Evolutionary conservation across 305 asterid species (phyloP).

Genomic region (Rubia occidens): DNA sequence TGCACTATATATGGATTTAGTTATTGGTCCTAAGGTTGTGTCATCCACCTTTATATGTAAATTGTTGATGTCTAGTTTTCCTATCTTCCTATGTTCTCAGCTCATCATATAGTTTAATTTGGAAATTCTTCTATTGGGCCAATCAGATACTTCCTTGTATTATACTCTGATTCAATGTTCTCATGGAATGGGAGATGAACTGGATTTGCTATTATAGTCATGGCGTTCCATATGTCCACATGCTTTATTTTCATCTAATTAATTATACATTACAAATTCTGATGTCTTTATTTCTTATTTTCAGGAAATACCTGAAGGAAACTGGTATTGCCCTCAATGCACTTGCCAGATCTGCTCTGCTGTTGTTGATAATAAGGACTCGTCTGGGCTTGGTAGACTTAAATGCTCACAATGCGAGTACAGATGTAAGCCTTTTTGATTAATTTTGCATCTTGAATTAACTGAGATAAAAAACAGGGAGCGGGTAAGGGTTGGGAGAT

Average conservation of each 20-base stretch:
- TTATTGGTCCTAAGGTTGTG: background rate
- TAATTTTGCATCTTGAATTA: constrained; percentile 1
- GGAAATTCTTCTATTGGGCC: background rate
- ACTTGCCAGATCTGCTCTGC: constrained; percentile 76
- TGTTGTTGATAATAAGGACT: constrained; percentile 46
- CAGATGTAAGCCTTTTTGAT: constrained; percentile 46
- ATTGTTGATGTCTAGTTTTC: background rate
- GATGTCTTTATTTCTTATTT: constrained; percentile 21
- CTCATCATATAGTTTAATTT: background rate
- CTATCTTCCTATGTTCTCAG: background rate
- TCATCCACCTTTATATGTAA: background rate
- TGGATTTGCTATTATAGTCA: background rate
- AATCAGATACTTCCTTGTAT: background rate
- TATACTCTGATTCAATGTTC: background rate
- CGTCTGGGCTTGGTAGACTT: constrained; percentile 34
- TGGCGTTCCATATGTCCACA: background rate
- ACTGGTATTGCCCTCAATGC: constrained; percentile 92
- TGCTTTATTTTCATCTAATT: background rate
- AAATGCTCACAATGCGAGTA: constrained; percentile 79
- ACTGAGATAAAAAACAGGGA: background rate
- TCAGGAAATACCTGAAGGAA: constrained; percentile 96
- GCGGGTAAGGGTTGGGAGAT: constrained; percentile 9
- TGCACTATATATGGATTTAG: background rate
- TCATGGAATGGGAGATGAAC: background rate
- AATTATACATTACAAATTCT: constrained; percentile 18